Percentiles rank a stretch among this genome's conserved stretches.
Conservation (phyloP, 202 grass and related monocot species). For the Elaeis oleifera region DNA sequence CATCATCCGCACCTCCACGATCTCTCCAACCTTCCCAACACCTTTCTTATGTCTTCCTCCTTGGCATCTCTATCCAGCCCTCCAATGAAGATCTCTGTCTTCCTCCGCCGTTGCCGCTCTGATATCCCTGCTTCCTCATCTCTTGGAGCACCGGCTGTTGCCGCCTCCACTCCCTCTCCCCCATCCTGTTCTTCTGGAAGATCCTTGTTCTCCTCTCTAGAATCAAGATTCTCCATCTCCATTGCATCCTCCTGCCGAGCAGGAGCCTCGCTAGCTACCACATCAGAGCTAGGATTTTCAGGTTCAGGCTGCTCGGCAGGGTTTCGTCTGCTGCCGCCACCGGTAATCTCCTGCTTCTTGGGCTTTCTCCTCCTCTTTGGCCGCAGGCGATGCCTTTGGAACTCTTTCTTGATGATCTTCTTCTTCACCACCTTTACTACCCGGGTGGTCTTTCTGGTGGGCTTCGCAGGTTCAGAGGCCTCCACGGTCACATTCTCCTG, state of each 20-base stretch:
- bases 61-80: slow-evolving; percentile 37
- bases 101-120: slow-evolving; percentile 37
- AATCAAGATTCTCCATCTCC: neutral
- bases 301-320: neutral
- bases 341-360: neutral
- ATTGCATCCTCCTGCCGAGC: no score
- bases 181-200: slow-evolving; percentile 1
- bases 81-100: slow-evolving; percentile 64
- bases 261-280: neutral
- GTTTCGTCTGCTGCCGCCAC: neutral
- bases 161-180: neutral
- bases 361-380: neutral
- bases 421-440: slow-evolving; percentile 24
- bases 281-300: slow-evolving; percentile 11
- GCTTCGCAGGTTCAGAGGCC: neutral
- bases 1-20: slow-evolving; percentile 53
- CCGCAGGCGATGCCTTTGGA: slow-evolving; percentile 2
- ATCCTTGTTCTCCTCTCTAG: neutral
- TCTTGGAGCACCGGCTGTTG: neutral
- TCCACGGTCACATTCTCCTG: no score
- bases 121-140: slow-evolving; percentile 27
- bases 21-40: slow-evolving; percentile 35
- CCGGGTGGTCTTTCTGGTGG: slow-evolving; percentile 6
- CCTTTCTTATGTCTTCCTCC: slow-evolving; percentile 51
- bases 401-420: slow-evolving; percentile 31